A percentile compares a stretch with the other conserved stretches of the same genome.
phyloP scores from a whole-genome alignment of 202 grass and related monocot species.

The Digitaria exilis region DNA sequence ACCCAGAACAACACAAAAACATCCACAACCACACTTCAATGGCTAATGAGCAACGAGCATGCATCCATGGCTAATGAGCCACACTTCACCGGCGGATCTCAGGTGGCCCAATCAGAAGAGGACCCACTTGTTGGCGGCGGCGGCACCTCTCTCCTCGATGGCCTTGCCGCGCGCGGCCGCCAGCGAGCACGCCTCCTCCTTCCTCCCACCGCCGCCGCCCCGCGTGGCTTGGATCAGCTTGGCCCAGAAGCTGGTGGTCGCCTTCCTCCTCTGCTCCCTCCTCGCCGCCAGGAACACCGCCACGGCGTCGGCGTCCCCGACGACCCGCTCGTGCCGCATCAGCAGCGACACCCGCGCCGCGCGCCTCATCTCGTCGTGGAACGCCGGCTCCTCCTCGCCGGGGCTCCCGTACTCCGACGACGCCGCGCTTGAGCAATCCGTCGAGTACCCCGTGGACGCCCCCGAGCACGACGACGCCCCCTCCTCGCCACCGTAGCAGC shows the following conservation, averaged over 20 bases:
- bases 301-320: constrained; percentile 46
- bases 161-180: constrained; percentile 44
- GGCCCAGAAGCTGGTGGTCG: constrained; percentile 58
- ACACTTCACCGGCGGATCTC: no score
- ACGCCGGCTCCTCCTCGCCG: constrained; percentile 20
- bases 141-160: constrained; percentile 40
- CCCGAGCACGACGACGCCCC: constrained; percentile 39
- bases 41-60: neutral
- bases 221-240: constrained; percentile 62
- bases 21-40: neutral
- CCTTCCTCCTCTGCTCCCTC: constrained; percentile 32
- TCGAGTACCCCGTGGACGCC: constrained; percentile 44
- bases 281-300: constrained; percentile 7
- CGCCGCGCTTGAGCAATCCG: constrained; percentile 7
- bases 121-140: constrained; percentile 76
- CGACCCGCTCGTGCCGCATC: constrained; percentile 45
- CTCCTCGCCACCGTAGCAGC: neutral
- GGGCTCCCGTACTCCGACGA: constrained; percentile 35
- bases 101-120: constrained; percentile 17
- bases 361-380: constrained; percentile 44
- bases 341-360: constrained; percentile 45
- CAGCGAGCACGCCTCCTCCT: constrained; percentile 41
- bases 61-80: constrained; percentile 32
- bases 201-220: constrained; percentile 8
- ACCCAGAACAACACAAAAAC: constrained; percentile 2